Base-by-base conservation (phyloP, 1,284 basidiomycete species). In the Cerioporus squamosus region DNA sequence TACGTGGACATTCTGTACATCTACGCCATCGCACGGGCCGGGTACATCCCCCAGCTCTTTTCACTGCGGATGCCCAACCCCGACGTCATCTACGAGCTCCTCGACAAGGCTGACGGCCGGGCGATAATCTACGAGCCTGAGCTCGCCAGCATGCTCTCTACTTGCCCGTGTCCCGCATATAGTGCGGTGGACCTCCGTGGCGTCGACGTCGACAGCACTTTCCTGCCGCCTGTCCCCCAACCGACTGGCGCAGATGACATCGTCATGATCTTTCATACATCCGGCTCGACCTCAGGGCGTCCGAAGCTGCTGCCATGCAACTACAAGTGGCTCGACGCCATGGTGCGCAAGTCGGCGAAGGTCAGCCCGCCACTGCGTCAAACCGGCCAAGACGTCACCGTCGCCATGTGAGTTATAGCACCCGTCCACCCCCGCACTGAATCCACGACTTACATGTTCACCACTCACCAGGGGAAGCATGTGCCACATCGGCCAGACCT, bases 251-350 rank as follows among this genome's bases (percentile, higher is more conserved):
- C 57, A 12, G 49, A 58, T 57, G 77, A 81, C 48, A 75, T 77
- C 6, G 79, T 79, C 31, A 86, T 90, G 74, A 77, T 89, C 54
- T 90, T 88, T 76, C 88, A 90, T 69, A 90, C 88, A 10, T 86
- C 84, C 53, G 88, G 88, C 15, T 88, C 87, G 39, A 90, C 88
- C 15, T 89, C 87, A 22, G 87, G 88, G 42, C 85, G 81, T 66
- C 88, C 88, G 1, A 90, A 89, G 67, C 81, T 90, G 33, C 84
- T 90, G 0, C 87, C 83, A 10, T 86, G 86, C 71, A 85, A 72
- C 67, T 82, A 81, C 65, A 77, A 74, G 44, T 90, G 88, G 88
- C 60, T 90, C 36, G 74, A 81, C 55, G 71, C 80, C 36, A 81
- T 83, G 9, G 75, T 86, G 49, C 65, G 73, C 44, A 90, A 91